Conservation (phyloP, 768 basidiomycete genomes). For the Tephrocybe sp. region DNA sequence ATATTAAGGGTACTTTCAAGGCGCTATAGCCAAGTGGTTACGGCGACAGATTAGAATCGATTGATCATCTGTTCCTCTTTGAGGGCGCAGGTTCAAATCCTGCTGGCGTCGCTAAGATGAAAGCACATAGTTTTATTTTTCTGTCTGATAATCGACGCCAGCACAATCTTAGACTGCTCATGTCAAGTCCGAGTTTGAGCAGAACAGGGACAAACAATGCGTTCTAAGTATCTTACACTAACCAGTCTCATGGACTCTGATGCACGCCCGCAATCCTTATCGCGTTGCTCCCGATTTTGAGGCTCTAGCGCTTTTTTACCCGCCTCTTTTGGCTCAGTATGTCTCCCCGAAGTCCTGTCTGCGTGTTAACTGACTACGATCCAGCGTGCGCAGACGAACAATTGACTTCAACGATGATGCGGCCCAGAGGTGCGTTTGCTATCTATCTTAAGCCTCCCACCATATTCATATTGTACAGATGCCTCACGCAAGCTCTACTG, state of each 20-base stretch:
- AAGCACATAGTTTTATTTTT: too few species aligned
- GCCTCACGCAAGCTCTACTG: conserved; percentile 77
- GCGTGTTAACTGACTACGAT: not conserved
- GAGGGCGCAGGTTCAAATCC: conserved; percentile 53
- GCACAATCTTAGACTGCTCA: too few species aligned
- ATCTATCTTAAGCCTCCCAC: not conserved
- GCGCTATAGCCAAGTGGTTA: conserved; percentile 78
- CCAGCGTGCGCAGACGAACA: conserved; percentile 25
- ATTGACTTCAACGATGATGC: conserved; percentile 77
- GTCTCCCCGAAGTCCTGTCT: not conserved
- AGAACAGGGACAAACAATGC: too few species aligned
- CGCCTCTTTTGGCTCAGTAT: conserved; percentile 28
- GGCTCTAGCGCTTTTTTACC: conserved; percentile 52
- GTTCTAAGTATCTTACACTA: not conserved
- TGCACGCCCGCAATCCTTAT: conserved; percentile 45
- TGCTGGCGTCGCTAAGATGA: too few species aligned
- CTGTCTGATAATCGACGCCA: too few species aligned
- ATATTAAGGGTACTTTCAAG: conserved; percentile 14
- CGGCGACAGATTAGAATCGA: conserved; percentile 77
- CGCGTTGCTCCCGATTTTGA: conserved; percentile 50
- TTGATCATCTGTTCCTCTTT: conserved; percentile 45
- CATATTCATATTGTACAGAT: conserved; percentile 35
- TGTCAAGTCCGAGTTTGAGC: too few species aligned
- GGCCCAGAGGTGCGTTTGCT: conserved; percentile 58
- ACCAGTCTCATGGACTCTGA: conserved; percentile 17